These are phyloP conservation scores for Sambucus nigra DNA, from an alignment of 129 eudicot species.

Conservation along the genomic window DNA sequence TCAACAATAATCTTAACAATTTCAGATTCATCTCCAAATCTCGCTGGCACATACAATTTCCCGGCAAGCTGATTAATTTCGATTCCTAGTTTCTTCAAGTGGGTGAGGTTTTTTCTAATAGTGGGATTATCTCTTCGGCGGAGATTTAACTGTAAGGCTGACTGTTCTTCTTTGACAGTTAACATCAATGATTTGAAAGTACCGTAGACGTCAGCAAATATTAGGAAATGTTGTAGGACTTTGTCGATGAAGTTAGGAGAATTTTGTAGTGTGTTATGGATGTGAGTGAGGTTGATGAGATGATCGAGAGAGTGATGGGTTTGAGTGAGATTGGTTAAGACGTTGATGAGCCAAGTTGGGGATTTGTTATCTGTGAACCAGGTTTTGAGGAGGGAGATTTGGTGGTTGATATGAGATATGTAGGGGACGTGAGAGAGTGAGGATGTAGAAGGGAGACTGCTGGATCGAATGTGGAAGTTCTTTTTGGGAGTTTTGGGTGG, in stretches of 20 bases:
- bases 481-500: constrained; percentile 19
- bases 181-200: constrained; percentile 31
- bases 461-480: constrained; percentile 40
- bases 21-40: too few relatives aligned
- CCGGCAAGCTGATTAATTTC: too few relatives aligned
- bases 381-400: too few relatives aligned
- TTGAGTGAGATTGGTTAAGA: too few relatives aligned
- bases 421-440: too few relatives aligned
- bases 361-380: constrained; percentile 29
- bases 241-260: constrained; percentile 24
- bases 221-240: constrained; percentile 40
- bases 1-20: too few relatives aligned
- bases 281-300: constrained; percentile 43
- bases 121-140: constrained; percentile 35
- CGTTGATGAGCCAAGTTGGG: constrained; percentile 27
- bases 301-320: constrained; percentile 48
- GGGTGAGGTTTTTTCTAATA: too few relatives aligned
- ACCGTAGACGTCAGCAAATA: constrained; percentile 40
- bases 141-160: constrained; percentile 37
- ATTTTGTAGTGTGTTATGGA: constrained; percentile 27
- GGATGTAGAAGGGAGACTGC: too few relatives aligned
- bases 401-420: too few relatives aligned
- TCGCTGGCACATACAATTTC: too few relatives aligned
- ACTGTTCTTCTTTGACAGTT: constrained; percentile 33
- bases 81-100: too few relatives aligned